These are phyloP conservation scores for Geotrichum australiense DNA, from an alignment of 1,139 yeast genomes.

Conservation along the genomic window DNA sequence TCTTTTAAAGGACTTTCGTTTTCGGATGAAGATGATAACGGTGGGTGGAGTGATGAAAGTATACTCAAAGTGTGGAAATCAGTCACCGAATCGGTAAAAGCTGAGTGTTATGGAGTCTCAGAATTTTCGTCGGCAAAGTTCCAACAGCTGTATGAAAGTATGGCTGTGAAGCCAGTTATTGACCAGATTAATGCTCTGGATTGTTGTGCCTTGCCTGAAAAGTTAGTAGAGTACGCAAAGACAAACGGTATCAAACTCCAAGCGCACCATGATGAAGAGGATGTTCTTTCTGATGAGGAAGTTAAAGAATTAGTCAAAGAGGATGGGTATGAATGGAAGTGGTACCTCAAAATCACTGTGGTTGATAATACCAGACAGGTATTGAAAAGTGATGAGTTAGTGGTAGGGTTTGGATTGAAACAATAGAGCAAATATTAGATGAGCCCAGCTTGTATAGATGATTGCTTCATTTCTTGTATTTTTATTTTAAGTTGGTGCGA, in stretches of 20 bases:
- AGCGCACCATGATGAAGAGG: constrained; percentile 32
- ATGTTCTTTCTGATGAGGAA: constrained; percentile 22
- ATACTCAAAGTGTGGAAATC: constrained; percentile 25
- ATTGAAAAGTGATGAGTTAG: constrained; percentile 26
- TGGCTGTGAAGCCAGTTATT: constrained; percentile 23
- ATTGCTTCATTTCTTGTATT: too few species aligned
- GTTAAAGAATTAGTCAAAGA: constrained; percentile 11
- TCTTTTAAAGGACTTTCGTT: constrained; percentile 27
- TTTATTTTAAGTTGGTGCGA: too few species aligned
- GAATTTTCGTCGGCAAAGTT: constrained; percentile 27
- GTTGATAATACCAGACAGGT: constrained; percentile 29
- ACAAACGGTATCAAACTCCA: constrained; percentile 26
- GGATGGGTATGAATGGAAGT: constrained; percentile 23
- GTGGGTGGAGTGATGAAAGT: constrained; percentile 15
- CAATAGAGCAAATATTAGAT: too few species aligned
- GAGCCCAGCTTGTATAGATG: too few species aligned
- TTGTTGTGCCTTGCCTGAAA: constrained; percentile 32
- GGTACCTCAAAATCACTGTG: constrained; percentile 28
- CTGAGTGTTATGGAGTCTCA: constrained; percentile 28
- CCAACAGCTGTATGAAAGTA: constrained; percentile 19
- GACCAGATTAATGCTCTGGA: constrained; percentile 32
- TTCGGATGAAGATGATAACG: constrained; percentile 21
- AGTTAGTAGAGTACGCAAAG: constrained; percentile 25
- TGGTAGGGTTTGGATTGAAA: constrained; percentile 19
- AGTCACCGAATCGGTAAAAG: constrained; percentile 17